These are phyloP conservation scores for Tolypocladium album DNA, from an alignment of 2,329 filamentous ascomycete genomes.

Conservation along the genomic window DNA sequence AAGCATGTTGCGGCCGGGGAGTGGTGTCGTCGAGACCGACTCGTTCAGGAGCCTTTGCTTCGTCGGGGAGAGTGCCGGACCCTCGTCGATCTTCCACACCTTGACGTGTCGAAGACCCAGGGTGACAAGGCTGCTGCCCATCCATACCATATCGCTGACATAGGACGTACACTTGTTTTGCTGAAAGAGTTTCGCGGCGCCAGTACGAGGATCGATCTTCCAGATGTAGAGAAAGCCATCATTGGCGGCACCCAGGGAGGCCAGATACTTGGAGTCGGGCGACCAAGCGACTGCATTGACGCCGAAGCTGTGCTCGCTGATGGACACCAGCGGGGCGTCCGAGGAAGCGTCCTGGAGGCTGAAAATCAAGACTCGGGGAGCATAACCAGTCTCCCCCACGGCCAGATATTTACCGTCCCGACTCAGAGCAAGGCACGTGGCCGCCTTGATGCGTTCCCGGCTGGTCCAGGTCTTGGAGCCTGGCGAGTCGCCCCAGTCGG, in stretches of 20 bases:
- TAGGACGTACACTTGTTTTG: constrained; percentile 85
- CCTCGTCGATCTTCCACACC: constrained; percentile 77
- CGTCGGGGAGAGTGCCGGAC: constrained; percentile 44
- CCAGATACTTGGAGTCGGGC: constrained; percentile 72
- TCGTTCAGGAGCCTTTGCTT: constrained; percentile 48
- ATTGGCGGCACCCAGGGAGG: constrained; percentile 78
- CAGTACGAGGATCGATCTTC: constrained; percentile 73
- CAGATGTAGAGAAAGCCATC: constrained; percentile 93
- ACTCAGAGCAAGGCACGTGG: constrained; percentile 82
- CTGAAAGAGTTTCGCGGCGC: constrained; percentile 68
- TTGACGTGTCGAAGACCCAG: constrained; percentile 88
- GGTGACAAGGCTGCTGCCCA: constrained; percentile 74
- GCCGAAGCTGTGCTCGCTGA: constrained; percentile 84
- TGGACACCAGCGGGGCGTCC: constrained; percentile 71
- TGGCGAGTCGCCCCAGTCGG: constrained; percentile 52
- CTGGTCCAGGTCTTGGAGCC: constrained; percentile 71
- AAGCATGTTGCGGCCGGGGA: constrained; percentile 80
- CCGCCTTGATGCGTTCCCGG: constrained; percentile 86
- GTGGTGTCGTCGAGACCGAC: constrained; percentile 27
- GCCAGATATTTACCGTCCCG: constrained; percentile 79
- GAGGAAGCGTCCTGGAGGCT: constrained; percentile 69
- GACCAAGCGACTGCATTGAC: constrained; percentile 87
- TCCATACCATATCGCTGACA: constrained; percentile 81
- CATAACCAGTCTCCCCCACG: constrained; percentile 92
- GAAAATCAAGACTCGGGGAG: constrained; percentile 83